Evolutionary conservation across 2,329 filamentous ascomycete species (phyloP), one percentile per base, ranked within the genome.

Genomic region (Talaromyces funiculosus): DNA sequence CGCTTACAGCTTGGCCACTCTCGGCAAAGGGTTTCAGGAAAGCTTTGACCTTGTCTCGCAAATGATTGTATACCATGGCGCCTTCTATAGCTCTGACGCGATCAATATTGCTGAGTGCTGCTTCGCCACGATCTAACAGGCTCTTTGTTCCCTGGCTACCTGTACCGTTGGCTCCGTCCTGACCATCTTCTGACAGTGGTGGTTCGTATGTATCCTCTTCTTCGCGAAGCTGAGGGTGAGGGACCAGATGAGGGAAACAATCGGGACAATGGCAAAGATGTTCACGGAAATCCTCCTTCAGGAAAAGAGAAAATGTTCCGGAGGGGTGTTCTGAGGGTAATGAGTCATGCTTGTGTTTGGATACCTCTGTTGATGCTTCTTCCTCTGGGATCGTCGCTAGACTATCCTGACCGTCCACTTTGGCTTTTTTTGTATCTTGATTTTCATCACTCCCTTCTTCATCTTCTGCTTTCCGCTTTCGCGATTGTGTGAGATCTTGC

Each of bases 21-120:
- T 97, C 91, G 0, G 94, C 94, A 72, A 96, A 99, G 45, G 95
- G 89, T 75, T 92, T 86, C 69, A 99, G 85, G 73, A 99, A 97
- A 0, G 88, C 87, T 80, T 93, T 96, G n/a, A 99, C 86, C 72
- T 93, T 92, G 70, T 97, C 92, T 71, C 95, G 94, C 62, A 99
- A 83, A 69, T 96, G 89, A 69, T 97, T 97, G 76, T 97, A 99
- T 0, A 92, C 93, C 92, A 97, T 97, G 49, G 96, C 93, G 16
- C 94, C 94, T 73, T 99, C 90, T 60, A 99, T 96, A 4, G 94
- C 94, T 14, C 88, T 84, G 7, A 97, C 93, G 2, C 94, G 89
- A 72, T 99, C 94, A 60, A 99, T 87, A 68, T 91, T 95, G 72
- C 87, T 91, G 29, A 99, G 82, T 0, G 92, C 93, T 53, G 90